Base-by-base conservation (phyloP, 1,284 basidiomycete genomes). In the Phellopilus nigrolimitatus region DNA sequence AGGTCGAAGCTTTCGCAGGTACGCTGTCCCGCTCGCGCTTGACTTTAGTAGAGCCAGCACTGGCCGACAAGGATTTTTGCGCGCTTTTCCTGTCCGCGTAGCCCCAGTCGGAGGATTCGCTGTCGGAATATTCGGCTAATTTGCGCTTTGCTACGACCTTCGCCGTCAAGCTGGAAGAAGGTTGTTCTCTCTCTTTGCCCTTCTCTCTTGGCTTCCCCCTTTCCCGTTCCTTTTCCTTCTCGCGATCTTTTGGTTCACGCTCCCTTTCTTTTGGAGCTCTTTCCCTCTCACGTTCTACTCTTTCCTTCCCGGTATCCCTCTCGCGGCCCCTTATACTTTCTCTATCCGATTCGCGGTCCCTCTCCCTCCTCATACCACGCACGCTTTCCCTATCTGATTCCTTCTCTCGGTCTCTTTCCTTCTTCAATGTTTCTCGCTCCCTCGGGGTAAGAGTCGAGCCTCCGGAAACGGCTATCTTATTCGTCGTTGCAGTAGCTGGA, bases 181-280 rank as follows among this genome's bases (percentile, higher is more conserved):
- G 27, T 22, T 22, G 31, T n/a, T 48, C 46, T 22, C 37, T 53
- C 36, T 47, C 44, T 17, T 57, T 59, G 12, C 67, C 65, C 4
- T 55, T 59, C 21, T 60, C 57, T 17, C 48, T 36, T 28, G 68
- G 67, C 25, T 58, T 63, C 56, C 71, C 75, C 19, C 72, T 67
- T 54, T 75, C 75, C 49, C 65, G 47, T 1, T 57, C 40, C 30
- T 40, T 61, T 33, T 63, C 66, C 30, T 60, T 67, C 5, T 24
- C 6, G 7, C 59, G 5, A 44, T 28, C 55, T 57, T 27, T 44
- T 55, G n/a, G 55, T 12, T 39, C 37, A 19, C 37, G 37, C 15
- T 39, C 37, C 37, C 13, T 39, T 10, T 39, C 37, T 17, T 15
- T 39, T 9, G 15, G 9, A 39, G 37, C 37, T 17, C 37, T 39